Conservation (phyloP, 1,284 basidiomycete species). For the Leccinum huronense region DNA sequence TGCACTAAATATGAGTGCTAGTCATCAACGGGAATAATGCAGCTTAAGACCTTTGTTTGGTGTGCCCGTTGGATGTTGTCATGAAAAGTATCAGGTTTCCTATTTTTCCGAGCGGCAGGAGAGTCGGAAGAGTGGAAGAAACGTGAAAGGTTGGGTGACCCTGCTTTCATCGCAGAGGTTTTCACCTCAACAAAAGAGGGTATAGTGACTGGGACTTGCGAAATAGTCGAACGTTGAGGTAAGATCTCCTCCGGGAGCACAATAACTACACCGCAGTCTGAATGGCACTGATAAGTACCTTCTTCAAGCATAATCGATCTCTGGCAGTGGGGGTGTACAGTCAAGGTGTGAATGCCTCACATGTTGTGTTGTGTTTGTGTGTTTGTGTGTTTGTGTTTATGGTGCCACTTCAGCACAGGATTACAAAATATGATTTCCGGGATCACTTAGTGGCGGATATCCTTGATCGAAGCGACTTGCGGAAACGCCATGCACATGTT, state of each 20-base stretch:
- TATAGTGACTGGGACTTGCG: neutral
- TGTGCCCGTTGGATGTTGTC: neutral
- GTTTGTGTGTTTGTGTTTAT: neutral
- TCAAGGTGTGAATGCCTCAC: neutral
- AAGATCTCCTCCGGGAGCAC: neutral
- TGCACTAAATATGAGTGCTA: neutral
- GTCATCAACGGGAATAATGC: neutral
- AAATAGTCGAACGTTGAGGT: neutral
- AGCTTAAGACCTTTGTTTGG: neutral
- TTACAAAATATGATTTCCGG: neutral
- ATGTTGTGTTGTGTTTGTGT: neutral
- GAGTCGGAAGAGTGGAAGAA: neutral
- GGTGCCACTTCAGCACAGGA: neutral
- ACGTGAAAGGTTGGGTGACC: neutral
- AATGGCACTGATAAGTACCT: neutral
- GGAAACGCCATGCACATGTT: too few relatives aligned
- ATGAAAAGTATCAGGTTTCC: neutral
- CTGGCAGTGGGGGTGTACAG: neutral
- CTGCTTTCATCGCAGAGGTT: neutral
- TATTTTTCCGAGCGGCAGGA: neutral
- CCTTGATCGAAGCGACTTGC: too few relatives aligned
- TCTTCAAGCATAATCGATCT: conserved; percentile 1
- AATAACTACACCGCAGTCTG: neutral
- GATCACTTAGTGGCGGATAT: too few relatives aligned
- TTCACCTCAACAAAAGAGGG: neutral